Conservation (phyloP, 495 filamentous ascomycete species). For the Paragyromitra xinjiangensis region DNA sequence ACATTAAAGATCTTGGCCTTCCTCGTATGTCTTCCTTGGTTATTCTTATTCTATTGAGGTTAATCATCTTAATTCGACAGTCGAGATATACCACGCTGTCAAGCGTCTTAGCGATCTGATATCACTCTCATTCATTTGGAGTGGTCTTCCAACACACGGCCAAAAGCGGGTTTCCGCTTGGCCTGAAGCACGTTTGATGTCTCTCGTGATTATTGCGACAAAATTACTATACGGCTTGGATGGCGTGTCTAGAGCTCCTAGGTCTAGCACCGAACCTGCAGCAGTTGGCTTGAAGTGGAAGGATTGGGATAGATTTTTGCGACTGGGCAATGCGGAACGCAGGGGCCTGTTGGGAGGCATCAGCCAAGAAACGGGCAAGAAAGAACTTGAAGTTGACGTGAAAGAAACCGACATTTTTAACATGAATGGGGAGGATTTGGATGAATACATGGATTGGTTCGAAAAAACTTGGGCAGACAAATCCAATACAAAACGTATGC, state of each 20-base stretch:
- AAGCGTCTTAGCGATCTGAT: conserved; percentile 69
- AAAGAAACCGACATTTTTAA: conserved; percentile 73
- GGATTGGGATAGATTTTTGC: conserved; percentile 70
- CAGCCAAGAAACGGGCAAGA: conserved; percentile 59
- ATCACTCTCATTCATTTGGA: conserved; percentile 50
- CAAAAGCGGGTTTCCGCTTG: conserved; percentile 34
- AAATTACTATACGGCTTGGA: conserved; percentile 85
- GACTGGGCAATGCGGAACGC: conserved; percentile 47
- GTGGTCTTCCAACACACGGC: conserved; percentile 14
- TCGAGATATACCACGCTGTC: conserved; percentile 73
- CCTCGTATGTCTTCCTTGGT: conserved; percentile 68
- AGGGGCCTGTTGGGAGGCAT: conserved; percentile 50
- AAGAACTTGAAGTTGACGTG: conserved; percentile 62
- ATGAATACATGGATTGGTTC: conserved; percentile 90
- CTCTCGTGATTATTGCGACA: conserved; percentile 76
- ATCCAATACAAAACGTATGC: conserved; percentile 60
- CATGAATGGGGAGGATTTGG: conserved; percentile 74
- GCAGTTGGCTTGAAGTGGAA: conserved; percentile 74
- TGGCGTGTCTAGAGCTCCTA: conserved; percentile 66
- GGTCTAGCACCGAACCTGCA: conserved; percentile 67
- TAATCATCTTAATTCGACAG: conserved; percentile 57
- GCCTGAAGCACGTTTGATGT: conserved; percentile 79
- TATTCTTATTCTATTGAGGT: neutral
- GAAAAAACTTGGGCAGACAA: conserved; percentile 75
- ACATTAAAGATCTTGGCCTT: conserved; percentile 76